A percentile compares a stretch with the other conserved stretches of the same genome.
Conservation (phyloP, 2,329 filamentous ascomycete genomes). For the Apiospora sp. region DNA sequence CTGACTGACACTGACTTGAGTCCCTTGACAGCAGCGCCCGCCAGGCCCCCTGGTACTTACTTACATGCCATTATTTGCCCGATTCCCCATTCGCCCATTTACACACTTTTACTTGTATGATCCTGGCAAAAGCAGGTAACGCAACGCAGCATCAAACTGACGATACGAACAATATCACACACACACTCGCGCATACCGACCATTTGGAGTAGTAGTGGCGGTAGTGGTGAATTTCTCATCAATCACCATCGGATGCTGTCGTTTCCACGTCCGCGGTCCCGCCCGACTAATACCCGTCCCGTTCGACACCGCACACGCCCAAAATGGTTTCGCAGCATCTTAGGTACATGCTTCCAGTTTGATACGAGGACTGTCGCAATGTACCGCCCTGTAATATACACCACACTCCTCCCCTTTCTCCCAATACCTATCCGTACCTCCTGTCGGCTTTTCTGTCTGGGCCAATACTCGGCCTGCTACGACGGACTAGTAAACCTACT, state of each 20-base stretch:
- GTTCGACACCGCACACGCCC: slow-evolving; percentile 8
- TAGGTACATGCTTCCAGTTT: background rate
- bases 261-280: slow-evolving; percentile 10
- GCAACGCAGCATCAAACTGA: slow-evolving; percentile 1
- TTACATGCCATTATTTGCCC: background rate
- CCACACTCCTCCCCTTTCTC: too few species aligned
- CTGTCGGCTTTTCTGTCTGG: background rate
- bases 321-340: slow-evolving; percentile 6
- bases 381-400: background rate
- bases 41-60: background rate
- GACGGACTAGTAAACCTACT: slow-evolving; percentile 12
- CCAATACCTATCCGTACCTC: too few species aligned
- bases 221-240: background rate
- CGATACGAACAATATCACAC: slow-evolving; percentile 2
- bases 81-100: slow-evolving; percentile 8
- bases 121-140: slow-evolving; percentile 4
- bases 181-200: background rate
- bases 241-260: background rate
- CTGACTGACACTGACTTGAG: background rate
- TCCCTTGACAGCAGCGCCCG: background rate
- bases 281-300: slow-evolving; percentile 15
- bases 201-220: background rate
- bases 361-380: background rate
- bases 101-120: background rate
- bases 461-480: slow-evolving; percentile 1